phyloP scores from a whole-genome alignment of 192 early-diverging fungal species.

The Physocladia obscura region DNA sequence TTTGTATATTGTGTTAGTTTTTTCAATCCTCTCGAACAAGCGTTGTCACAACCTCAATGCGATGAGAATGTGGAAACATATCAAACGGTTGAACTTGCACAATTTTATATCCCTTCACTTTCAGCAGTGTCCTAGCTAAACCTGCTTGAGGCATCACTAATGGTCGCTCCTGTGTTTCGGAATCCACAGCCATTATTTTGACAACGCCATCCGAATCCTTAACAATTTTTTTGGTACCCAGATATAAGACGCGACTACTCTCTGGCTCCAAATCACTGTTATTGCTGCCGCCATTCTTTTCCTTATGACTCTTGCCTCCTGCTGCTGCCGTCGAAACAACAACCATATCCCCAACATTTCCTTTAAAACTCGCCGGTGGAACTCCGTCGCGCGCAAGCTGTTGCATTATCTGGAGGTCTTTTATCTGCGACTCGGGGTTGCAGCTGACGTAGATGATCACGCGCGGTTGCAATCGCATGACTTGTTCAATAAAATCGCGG shows the following conservation, averaged over 20 bases:
- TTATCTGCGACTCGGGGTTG: constrained; percentile 61
- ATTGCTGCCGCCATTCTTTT: background rate
- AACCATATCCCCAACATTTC: background rate
- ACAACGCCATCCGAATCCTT: background rate
- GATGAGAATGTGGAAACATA: constrained; percentile 71
- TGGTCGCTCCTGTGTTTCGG: background rate
- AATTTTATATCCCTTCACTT: constrained; percentile 55
- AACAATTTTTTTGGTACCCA: constrained; percentile 30
- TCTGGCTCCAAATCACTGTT: too few species aligned
- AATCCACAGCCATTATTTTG: background rate
- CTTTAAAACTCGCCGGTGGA: background rate
- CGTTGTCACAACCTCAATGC: constrained; percentile 67
- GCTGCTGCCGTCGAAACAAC: background rate
- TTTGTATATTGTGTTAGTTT: too few species aligned
- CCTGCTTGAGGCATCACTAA: background rate
- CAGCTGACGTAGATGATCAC: constrained; percentile 74
- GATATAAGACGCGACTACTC: background rate
- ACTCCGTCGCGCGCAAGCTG: constrained; percentile 8
- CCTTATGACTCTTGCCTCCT: too few species aligned
- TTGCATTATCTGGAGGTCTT: constrained; percentile 55
- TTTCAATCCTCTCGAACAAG: constrained; percentile 55
- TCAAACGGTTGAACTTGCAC: constrained; percentile 66
- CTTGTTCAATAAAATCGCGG: constrained; percentile 64
- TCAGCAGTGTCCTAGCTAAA: background rate
- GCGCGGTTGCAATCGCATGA: constrained; percentile 63